Evolutionary conservation across 441 rosid species (phyloP).

Genomic region (Isatis lusitanica): DNA sequence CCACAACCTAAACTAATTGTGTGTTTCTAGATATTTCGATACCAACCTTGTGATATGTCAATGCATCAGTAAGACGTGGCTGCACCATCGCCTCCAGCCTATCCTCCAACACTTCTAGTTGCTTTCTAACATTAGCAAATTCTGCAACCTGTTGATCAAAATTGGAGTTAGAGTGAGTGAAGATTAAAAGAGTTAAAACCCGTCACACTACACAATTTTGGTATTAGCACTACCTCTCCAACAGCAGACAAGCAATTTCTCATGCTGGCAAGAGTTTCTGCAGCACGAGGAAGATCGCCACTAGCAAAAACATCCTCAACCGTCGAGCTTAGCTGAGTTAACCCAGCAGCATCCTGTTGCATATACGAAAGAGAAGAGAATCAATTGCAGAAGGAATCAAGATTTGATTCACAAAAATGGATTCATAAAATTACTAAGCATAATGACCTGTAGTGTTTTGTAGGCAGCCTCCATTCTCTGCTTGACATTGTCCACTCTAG

Average conservation of each 20-base stretch:
- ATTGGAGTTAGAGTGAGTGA: neutral
- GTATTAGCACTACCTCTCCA: conserved; percentile 67
- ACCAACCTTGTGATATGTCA: conserved; percentile 83
- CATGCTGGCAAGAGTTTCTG: conserved; percentile 99
- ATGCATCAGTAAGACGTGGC: conserved; percentile 93
- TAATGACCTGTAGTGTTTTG: conserved; percentile 78
- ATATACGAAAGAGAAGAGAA: neutral
- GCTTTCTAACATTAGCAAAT: conserved; percentile 94
- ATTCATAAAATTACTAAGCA: conserved; percentile 3
- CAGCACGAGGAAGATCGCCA: conserved; percentile 98
- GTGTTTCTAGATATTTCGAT: neutral
- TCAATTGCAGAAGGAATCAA: conserved; percentile 2
- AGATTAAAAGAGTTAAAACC: neutral
- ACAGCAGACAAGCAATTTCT: conserved; percentile 97
- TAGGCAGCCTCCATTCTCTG: conserved; percentile 98
- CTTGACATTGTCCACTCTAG: conserved; percentile 93
- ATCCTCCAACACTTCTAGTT: conserved; percentile 92
- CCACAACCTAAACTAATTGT: neutral
- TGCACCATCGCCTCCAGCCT: conserved; percentile 95
- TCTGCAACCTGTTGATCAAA: conserved; percentile 77
- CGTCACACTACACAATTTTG: neutral
- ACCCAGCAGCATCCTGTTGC: conserved; percentile 92
- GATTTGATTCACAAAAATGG: neutral
- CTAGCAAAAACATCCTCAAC: conserved; percentile 98
- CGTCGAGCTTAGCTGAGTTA: conserved; percentile 93